These are phyloP conservation scores for Gentiana macrophylla DNA, from an alignment of 257 asterid genomes.

Conservation along the genomic window DNA sequence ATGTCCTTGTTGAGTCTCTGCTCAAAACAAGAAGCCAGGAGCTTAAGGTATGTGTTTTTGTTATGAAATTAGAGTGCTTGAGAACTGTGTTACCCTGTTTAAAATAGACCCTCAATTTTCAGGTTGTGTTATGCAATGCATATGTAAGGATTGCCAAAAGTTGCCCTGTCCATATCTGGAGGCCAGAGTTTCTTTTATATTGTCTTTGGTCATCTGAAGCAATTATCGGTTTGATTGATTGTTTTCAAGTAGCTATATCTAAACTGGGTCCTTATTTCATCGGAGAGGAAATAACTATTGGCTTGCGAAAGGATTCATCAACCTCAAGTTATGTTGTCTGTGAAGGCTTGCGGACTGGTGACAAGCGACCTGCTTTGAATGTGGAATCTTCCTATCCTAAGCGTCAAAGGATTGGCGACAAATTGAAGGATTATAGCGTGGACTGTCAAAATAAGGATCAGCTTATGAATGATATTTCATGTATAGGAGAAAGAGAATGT, in stretches of 20 bases:
- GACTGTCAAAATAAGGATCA: no score
- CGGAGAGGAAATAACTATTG: no score
- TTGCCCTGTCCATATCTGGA: constrained; percentile 79
- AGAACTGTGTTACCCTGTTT: constrained; percentile 9
- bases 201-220: constrained; percentile 57
- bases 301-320: no score
- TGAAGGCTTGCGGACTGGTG: no score
- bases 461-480: no score
- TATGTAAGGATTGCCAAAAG: constrained; percentile 60
- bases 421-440: no score
- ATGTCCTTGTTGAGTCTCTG: constrained; percentile 52
- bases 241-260: constrained; percentile 65
- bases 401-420: no score
- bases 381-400: no score
- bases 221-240: constrained; percentile 41
- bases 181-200: constrained; percentile 65
- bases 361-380: no score
- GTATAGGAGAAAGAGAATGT: no score
- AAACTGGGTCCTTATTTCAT: no score
- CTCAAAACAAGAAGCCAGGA: constrained; percentile 65
- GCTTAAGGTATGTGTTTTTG: constrained; percentile 52
- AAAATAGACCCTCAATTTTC: constrained; percentile 15
- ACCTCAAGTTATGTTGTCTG: no score
- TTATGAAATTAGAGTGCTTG: neutral
- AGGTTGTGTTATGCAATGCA: constrained; percentile 76